A percentile compares a stretch with the other conserved stretches of the same genome.
These are phyloP conservation scores for Exophiala viscosa DNA, from an alignment of 2,329 filamentous ascomycete genomes.

Conservation along the genomic window DNA sequence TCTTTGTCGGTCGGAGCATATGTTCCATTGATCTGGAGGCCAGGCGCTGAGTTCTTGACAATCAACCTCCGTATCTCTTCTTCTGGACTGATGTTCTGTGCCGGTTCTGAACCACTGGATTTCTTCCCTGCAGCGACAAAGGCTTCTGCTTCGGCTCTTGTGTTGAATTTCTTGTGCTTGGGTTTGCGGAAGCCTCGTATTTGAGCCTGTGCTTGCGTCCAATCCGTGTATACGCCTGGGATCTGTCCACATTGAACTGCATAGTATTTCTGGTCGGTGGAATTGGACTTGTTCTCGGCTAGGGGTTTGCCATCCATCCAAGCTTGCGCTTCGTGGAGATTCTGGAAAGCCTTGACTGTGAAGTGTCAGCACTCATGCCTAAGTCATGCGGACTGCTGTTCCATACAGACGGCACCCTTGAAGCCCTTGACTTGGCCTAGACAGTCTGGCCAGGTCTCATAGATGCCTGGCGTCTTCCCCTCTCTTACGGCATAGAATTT, in stretches of 20 bases:
- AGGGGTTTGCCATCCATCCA: slow-evolving; percentile 64
- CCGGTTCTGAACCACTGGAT: slow-evolving; percentile 12
- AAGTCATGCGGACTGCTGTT: neutral
- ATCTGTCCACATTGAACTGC: slow-evolving; percentile 56
- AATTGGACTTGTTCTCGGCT: slow-evolving; percentile 35
- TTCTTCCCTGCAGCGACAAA: slow-evolving; percentile 57
- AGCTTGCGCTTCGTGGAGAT: slow-evolving; percentile 69
- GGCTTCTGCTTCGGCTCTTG: slow-evolving; percentile 68
- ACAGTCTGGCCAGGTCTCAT: slow-evolving; percentile 61
- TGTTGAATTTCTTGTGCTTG: slow-evolving; percentile 66
- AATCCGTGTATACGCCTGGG: slow-evolving; percentile 62
- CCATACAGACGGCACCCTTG: slow-evolving; percentile 66
- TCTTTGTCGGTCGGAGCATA: slow-evolving; percentile 39
- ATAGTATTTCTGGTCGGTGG: slow-evolving; percentile 50
- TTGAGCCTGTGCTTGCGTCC: slow-evolving; percentile 68
- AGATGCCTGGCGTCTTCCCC: slow-evolving; percentile 60
- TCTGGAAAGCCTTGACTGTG: slow-evolving; percentile 75
- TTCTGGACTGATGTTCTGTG: slow-evolving; percentile 19
- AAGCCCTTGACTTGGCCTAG: slow-evolving; percentile 59
- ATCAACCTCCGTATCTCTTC: slow-evolving; percentile 27
- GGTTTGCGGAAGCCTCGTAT: slow-evolving; percentile 69
- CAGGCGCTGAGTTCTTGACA: slow-evolving; percentile 32
- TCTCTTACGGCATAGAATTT: slow-evolving; percentile 64
- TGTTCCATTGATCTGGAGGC: slow-evolving; percentile 38
- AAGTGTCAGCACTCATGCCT: slow-evolving; percentile 5